Evolutionary conservation across 139 green algal species (phyloP).

Genomic region (Chlamydomonas incerta): DNA sequence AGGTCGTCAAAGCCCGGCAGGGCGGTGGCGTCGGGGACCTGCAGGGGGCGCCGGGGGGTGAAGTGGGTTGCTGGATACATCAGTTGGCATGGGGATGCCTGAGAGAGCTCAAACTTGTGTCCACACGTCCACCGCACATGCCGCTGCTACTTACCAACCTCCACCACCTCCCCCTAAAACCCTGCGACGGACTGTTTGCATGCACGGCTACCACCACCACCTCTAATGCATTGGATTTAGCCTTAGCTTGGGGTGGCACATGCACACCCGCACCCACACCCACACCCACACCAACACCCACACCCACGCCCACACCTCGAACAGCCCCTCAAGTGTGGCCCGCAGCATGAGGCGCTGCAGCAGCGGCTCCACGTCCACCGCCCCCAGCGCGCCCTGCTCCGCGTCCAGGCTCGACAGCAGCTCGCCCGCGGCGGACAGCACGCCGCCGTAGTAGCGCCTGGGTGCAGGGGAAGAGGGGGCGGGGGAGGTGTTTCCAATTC

Average conservation of each 20-base stretch:
- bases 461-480: not conserved
- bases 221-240: no score
- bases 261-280: no score
- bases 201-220: no score
- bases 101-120: no score
- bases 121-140: no score
- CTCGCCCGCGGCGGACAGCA: not conserved
- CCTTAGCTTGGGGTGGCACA: no score
- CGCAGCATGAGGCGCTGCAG: constrained; percentile 26
- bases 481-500: no score
- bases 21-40: constrained; percentile 17
- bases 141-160: no score
- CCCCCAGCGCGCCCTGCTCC: not conserved
- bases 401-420: constrained; percentile 5
- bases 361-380: not conserved
- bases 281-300: not conserved
- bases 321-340: constrained; percentile 27
- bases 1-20: constrained; percentile 9
- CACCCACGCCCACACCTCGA: constrained; percentile 6
- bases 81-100: no score
- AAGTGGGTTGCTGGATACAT: no score
- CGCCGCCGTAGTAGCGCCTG: constrained; percentile 33
- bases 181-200: no score
- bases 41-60: not conserved
- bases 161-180: no score